Conservation (phyloP, 2,329 filamentous ascomycete species). For the Coniochaeta ligniaria region DNA sequence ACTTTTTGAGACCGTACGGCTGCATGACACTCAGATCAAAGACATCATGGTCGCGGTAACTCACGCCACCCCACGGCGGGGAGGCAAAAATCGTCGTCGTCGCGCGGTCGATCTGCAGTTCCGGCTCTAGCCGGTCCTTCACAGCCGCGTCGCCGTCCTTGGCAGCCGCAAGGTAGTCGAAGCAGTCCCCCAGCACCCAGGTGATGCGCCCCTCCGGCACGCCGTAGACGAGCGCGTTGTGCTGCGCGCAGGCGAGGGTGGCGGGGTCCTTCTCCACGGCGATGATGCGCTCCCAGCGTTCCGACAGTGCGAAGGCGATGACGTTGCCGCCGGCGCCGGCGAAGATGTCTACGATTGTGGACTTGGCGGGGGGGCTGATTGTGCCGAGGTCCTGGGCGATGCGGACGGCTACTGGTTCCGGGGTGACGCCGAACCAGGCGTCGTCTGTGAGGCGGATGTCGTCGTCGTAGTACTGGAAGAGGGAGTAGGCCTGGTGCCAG, state of each 20-base stretch:
- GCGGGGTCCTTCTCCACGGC: conserved; percentile 79
- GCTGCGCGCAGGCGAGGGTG: conserved; percentile 81
- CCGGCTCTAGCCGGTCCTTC: conserved; percentile 24
- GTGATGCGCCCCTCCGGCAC: conserved; percentile 65
- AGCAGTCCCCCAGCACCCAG: conserved; percentile 84
- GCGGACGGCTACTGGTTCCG: conserved; percentile 80
- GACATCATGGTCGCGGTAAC: conserved; percentile 53
- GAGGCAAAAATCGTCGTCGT: conserved; percentile 47
- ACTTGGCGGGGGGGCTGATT: conserved; percentile 38
- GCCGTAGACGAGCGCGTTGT: conserved; percentile 83
- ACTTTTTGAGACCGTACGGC: conserved; percentile 65
- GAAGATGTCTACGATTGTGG: conserved; percentile 78
- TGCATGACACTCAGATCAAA: conserved; percentile 84
- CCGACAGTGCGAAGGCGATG: conserved; percentile 84
- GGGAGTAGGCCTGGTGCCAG: conserved; percentile 79
- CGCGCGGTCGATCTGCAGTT: conserved; percentile 31
- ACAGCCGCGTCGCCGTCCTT: conserved; percentile 8
- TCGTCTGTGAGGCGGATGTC: conserved; percentile 88
- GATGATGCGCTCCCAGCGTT: conserved; percentile 75
- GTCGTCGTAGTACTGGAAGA: conserved; percentile 82
- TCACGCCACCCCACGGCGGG: conserved; percentile 54
- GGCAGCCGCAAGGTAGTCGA: conserved; percentile 54
- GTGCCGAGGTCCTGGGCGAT: conserved; percentile 66
- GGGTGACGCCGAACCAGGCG: conserved; percentile 95
- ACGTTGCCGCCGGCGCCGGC: conserved; percentile 88